These are phyloP conservation scores for Protomyces inundatus DNA, from an alignment of 1,139 yeast genomes.

Conservation along the genomic window DNA sequence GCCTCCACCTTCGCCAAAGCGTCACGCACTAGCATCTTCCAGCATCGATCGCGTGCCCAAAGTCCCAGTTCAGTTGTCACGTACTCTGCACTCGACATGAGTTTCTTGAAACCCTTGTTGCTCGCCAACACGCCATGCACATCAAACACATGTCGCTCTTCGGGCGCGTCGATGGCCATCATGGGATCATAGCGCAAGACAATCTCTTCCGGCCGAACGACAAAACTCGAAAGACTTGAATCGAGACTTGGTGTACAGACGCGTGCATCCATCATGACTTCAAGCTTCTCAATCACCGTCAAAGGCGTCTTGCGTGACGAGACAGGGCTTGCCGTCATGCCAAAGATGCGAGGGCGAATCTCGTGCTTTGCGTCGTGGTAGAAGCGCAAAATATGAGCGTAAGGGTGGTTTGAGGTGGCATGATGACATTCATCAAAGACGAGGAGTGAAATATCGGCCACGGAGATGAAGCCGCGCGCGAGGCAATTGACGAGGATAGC, in stretches of 20 bases:
- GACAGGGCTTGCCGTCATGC: conserved; percentile 32
- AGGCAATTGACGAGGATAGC: conserved; percentile 28
- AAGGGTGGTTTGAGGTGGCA: conserved; percentile 26
- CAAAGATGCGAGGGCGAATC: conserved; percentile 28
- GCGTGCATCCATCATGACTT: conserved; percentile 18
- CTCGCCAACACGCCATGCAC: not conserved
- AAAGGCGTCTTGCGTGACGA: conserved; percentile 11
- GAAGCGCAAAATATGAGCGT: conserved; percentile 25
- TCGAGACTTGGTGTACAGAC: conserved; percentile 15
- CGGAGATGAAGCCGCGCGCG: conserved; percentile 23
- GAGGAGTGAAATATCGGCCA: conserved; percentile 15
- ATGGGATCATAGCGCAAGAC: not conserved
- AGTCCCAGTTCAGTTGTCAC: not conserved
- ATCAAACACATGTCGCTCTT: not conserved
- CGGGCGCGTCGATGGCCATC: not conserved
- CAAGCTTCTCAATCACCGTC: conserved; percentile 10
- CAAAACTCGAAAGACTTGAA: not conserved
- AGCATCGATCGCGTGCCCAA: not conserved
- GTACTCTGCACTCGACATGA: not conserved
- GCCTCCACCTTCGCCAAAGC: not conserved
- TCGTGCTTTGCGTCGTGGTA: conserved; percentile 12
- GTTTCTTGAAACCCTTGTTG: not conserved
- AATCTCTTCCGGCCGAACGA: conserved; percentile 6
- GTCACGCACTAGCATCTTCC: not conserved
- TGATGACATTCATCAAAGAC: conserved; percentile 32